Conservation (phyloP, 176 grass and related monocot species). For the Triticum timopheevii region DNA sequence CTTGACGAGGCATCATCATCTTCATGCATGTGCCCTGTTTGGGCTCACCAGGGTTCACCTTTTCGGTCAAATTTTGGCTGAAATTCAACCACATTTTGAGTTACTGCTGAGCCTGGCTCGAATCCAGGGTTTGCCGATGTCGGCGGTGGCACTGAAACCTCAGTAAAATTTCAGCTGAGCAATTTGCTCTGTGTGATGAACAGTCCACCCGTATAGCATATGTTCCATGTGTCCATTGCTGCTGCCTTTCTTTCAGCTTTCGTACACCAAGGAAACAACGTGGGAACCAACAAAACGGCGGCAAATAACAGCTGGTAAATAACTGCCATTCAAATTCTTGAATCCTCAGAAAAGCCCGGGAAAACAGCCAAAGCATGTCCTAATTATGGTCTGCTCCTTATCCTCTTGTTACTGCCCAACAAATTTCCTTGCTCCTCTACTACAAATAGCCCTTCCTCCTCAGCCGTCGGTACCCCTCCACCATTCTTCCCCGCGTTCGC, state of each 20-base stretch:
- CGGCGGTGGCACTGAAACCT: neutral
- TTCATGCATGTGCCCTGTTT: conserved; percentile 3
- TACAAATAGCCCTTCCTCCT: neutral
- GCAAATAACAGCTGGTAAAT: neutral
- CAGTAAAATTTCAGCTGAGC: neutral
- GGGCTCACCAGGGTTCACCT: neutral
- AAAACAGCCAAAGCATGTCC: neutral
- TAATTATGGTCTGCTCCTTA: neutral
- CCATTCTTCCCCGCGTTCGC: neutral
- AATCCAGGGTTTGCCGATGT: neutral
- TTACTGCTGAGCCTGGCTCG: neutral
- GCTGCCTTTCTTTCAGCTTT: neutral
- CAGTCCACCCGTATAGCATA: neutral
- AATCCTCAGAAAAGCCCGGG: neutral
- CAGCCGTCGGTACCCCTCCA: neutral
- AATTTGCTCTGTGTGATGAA: neutral
- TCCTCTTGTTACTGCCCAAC: neutral
- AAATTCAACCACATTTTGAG: neutral
- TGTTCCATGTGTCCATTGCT: neutral
- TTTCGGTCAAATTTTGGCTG: neutral
- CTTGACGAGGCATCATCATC: conserved; percentile 10
- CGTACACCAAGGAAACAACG: neutral
- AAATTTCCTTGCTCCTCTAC: neutral
- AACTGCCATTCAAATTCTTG: neutral
- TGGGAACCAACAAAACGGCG: neutral